Conservation (phyloP, 805 yeast genomes). For the Teunomyces kruisii region DNA sequence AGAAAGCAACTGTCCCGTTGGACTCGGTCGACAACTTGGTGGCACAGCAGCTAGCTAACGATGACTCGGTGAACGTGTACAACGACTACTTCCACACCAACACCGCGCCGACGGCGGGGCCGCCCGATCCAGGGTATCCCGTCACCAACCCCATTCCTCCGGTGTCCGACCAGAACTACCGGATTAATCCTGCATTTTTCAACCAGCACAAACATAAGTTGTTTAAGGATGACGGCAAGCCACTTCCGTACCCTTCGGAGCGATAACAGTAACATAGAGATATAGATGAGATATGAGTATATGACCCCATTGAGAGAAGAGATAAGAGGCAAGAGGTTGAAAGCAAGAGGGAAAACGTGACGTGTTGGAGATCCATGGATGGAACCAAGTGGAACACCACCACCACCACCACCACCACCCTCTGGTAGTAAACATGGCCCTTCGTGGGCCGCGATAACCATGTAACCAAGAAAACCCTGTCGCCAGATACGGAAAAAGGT, state of each 20-base stretch:
- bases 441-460: too few species aligned
- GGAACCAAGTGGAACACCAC: too few species aligned
- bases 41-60: neutral
- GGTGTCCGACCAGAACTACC: slow-evolving; percentile 1
- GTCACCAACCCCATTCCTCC: neutral
- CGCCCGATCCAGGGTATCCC: neutral
- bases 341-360: too few species aligned
- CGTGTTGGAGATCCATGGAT: too few species aligned
- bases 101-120: neutral
- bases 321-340: too few species aligned
- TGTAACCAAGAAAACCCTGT: neutral
- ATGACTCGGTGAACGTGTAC: slow-evolving; percentile 4
- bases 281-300: neutral
- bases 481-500: too few species aligned
- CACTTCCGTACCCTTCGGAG: slow-evolving; percentile 5
- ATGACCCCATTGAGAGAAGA: neutral
- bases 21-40: neutral
- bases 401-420: too few species aligned
- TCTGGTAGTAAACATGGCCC: too few species aligned
- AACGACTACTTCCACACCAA: slow-evolving; percentile 6
- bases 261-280: neutral
- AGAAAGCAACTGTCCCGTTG: neutral
- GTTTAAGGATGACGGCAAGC: slow-evolving; percentile 6
- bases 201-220: slow-evolving; percentile 10
- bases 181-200: slow-evolving; percentile 8